Percentiles rank a stretch among this genome's conserved stretches.
phyloP scores from a whole-genome alignment of 2,329 filamentous ascomycete genomes.

The Ceratocystiopsis brevicomis region DNA sequence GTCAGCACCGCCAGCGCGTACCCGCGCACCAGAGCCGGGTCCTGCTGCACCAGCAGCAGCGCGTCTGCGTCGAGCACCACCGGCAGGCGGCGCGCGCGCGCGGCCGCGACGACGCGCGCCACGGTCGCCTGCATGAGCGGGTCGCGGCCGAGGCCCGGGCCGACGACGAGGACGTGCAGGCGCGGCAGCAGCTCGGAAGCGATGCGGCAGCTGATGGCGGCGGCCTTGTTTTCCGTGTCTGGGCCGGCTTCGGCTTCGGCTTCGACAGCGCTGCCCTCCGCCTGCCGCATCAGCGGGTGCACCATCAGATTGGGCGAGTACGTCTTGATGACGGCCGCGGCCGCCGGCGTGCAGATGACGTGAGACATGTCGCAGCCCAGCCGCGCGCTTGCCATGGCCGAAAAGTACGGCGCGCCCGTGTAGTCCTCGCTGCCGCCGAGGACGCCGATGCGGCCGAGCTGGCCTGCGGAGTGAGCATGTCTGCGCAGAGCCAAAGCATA shows the following conservation, averaged over 20 bases:
- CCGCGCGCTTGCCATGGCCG: constrained; percentile 84
- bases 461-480: constrained; percentile 35
- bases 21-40: constrained; percentile 59
- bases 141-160: constrained; percentile 81
- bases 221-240: constrained; percentile 33
- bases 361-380: constrained; percentile 86
- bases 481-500: too few relatives aligned
- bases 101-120: constrained; percentile 58
- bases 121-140: constrained; percentile 77
- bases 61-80: constrained; percentile 89
- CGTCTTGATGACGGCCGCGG: constrained; percentile 79
- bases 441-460: constrained; percentile 78
- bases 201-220: constrained; percentile 45
- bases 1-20: constrained; percentile 77
- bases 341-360: constrained; percentile 84
- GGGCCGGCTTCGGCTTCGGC: constrained; percentile 1
- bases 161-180: constrained; percentile 81
- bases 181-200: constrained; percentile 58
- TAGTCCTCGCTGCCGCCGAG: constrained; percentile 94
- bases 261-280: not conserved
- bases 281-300: constrained; percentile 79
- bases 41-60: constrained; percentile 54
- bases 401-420: constrained; percentile 94
- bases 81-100: constrained; percentile 50
- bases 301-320: constrained; percentile 99